A percentile compares a stretch with the other conserved stretches of the same genome.
These are phyloP conservation scores for Aquanectria penicillioides DNA, from an alignment of 2,329 filamentous ascomycete species.

Conservation along the genomic window DNA sequence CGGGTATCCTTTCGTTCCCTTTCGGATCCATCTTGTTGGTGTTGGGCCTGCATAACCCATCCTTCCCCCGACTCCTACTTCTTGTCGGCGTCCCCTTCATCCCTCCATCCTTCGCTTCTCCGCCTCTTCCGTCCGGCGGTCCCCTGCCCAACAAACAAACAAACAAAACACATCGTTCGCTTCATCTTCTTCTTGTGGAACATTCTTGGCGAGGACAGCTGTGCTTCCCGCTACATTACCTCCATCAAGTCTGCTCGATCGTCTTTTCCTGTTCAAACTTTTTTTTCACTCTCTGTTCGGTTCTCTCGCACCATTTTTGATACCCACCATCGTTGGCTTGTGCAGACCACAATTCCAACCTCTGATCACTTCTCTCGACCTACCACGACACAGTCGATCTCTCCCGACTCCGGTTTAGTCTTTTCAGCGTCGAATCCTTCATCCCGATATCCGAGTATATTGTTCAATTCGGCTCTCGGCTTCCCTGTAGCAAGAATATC, in stretches of 20 bases:
- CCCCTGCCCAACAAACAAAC: conserved; percentile 24
- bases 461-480: neutral
- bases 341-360: neutral
- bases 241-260: conserved; percentile 17
- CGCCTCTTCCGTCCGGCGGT: conserved; percentile 9
- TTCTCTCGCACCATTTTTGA: conserved; percentile 3
- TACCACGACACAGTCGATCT: neutral
- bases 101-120: conserved; percentile 28
- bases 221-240: conserved; percentile 35
- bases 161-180: conserved; percentile 33
- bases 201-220: conserved; percentile 35
- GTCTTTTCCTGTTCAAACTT: conserved; percentile 9
- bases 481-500: neutral
- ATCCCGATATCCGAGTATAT: neutral
- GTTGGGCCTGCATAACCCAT: conserved; percentile 8
- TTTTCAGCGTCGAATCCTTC: neutral
- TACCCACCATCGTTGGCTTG: conserved; percentile 9
- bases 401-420: neutral
- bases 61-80: conserved; percentile 14
- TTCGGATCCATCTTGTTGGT: neutral
- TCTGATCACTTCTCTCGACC: neutral
- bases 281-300: conserved; percentile 1
- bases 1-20: conserved; percentile 7
- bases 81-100: conserved; percentile 6
- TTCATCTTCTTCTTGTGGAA: conserved; percentile 35